A percentile compares a stretch with the other conserved stretches of the same genome.
phyloP scores from a whole-genome alignment of 2,329 filamentous ascomycete genomes.

The Escovopsis weberi region DNA sequence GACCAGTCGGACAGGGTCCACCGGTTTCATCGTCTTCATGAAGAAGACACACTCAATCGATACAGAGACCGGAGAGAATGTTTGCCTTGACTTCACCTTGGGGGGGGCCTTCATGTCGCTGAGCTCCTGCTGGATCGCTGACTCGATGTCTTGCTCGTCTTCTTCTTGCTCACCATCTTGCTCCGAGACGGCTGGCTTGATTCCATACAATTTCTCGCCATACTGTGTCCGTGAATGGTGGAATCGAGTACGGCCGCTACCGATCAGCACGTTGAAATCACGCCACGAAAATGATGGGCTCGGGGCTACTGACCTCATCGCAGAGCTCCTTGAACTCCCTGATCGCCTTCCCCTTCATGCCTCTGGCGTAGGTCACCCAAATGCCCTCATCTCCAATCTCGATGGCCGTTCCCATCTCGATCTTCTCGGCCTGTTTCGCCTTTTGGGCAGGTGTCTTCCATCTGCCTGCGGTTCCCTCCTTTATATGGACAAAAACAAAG shows the following conservation, averaged over 20 bases:
- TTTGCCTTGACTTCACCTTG: conserved; percentile 26
- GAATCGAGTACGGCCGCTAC: background rate
- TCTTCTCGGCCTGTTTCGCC: conserved; percentile 29
- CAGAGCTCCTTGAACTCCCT: conserved; percentile 53
- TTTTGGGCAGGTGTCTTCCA: conserved; percentile 49
- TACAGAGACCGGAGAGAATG: conserved; percentile 38
- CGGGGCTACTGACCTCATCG: conserved; percentile 36
- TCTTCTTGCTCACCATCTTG: conserved; percentile 26
- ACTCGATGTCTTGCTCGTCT: conserved; percentile 52
- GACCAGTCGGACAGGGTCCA: conserved; percentile 41
- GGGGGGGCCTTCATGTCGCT: conserved; percentile 37
- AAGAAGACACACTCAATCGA: conserved; percentile 50
- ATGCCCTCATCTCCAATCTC: conserved; percentile 59
- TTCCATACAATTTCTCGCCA: conserved; percentile 45
- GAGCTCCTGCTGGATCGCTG: conserved; percentile 59
- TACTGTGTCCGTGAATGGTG: conserved; percentile 33
- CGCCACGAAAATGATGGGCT: conserved; percentile 3
- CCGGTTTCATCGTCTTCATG: conserved; percentile 38
- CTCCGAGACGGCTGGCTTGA: conserved; percentile 22
- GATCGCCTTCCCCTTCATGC: conserved; percentile 55
- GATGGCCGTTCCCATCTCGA: conserved; percentile 31
- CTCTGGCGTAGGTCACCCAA: conserved; percentile 63
- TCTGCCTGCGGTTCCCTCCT: conserved; percentile 39
- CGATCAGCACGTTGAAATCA: background rate
- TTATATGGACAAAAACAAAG: background rate